Evolutionary conservation across 495 filamentous ascomycete species (phyloP).

Genomic region (Antarctomyces pellizariae): DNA sequence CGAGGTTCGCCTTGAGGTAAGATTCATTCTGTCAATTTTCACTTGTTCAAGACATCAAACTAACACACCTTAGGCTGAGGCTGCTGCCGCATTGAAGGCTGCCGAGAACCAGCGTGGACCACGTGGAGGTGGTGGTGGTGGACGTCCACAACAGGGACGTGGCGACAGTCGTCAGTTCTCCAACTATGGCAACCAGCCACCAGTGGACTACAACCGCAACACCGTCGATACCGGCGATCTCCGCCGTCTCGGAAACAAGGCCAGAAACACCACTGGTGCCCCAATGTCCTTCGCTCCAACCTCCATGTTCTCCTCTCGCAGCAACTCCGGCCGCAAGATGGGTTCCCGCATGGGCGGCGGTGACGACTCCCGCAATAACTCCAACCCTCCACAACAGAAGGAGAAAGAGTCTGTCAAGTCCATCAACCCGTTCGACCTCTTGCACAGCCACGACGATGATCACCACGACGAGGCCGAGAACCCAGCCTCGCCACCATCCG

Average conservation of each 20-base stretch:
- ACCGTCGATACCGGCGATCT: conserved; percentile 79
- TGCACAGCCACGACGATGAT: conserved; percentile 10
- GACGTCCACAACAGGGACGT: conserved; percentile 49
- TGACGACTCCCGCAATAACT: conserved; percentile 64
- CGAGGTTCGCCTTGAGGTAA: conserved; percentile 68
- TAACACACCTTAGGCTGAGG: conserved; percentile 25
- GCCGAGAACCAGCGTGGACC: conserved; percentile 34
- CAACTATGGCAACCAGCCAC: conserved; percentile 34
- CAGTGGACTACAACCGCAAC: conserved; percentile 43
- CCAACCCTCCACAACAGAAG: conserved; percentile 61
- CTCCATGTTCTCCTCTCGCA: conserved; percentile 56
- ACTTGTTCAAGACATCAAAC: conserved; percentile 1
- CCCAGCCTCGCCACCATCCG: conserved; percentile 38
- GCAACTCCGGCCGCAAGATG: conserved; percentile 65
- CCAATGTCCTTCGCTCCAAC: conserved; percentile 51
- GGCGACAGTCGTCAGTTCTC: conserved; percentile 71
- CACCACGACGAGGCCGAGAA: conserved; percentile 20
- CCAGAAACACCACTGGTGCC: conserved; percentile 28
- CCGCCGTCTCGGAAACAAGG: conserved; percentile 41
- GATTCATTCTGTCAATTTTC: conserved; percentile 7
- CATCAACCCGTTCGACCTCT: conserved; percentile 48
- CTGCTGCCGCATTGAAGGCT: conserved; percentile 44
- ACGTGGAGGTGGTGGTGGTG: conserved; percentile 34
- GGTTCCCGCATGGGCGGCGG: conserved; percentile 50
- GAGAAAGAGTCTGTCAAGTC: conserved; percentile 41